Conservation (phyloP, 495 filamentous ascomycete species). For the Aspergillus indologenus region DNA sequence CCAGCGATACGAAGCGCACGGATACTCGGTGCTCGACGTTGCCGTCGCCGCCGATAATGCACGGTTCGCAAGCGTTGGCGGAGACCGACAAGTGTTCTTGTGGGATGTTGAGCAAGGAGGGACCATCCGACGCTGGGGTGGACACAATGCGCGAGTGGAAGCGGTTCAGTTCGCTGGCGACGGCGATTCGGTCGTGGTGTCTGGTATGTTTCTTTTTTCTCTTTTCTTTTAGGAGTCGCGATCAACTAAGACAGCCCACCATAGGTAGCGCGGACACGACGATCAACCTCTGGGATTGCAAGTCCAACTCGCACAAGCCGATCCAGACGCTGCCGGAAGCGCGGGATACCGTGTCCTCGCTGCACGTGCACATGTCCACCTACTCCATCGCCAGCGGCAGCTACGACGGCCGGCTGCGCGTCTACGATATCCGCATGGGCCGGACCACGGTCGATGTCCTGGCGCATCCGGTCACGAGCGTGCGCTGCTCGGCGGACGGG, state of each 20-base stretch:
- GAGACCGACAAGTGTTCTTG: slow-evolving; percentile 83
- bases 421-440: slow-evolving; percentile 88
- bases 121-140: slow-evolving; percentile 72
- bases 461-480: slow-evolving; percentile 57
- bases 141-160: slow-evolving; percentile 73
- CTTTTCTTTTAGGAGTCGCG: no score
- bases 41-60: slow-evolving; percentile 73
- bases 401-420: slow-evolving; percentile 80
- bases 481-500: slow-evolving; percentile 66
- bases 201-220: slow-evolving; percentile 39
- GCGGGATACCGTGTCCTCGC: slow-evolving; percentile 65
- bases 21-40: slow-evolving; percentile 83
- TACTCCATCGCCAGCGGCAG: slow-evolving; percentile 59
- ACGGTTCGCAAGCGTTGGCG: slow-evolving; percentile 76
- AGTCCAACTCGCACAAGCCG: slow-evolving; percentile 58
- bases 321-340: slow-evolving; percentile 79
- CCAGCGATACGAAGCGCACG: slow-evolving; percentile 85
- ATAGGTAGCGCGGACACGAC: slow-evolving; percentile 75
- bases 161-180: slow-evolving; percentile 71
- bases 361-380: slow-evolving; percentile 48
- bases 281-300: slow-evolving; percentile 82
- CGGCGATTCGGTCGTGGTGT: slow-evolving; percentile 65
- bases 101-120: slow-evolving; percentile 85
- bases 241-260: not conserved
- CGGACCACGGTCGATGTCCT: slow-evolving; percentile 67